These are phyloP conservation scores for Halophytophthora polymorphica DNA, from an alignment of 352 stramenopile species.

Conservation along the genomic window DNA sequence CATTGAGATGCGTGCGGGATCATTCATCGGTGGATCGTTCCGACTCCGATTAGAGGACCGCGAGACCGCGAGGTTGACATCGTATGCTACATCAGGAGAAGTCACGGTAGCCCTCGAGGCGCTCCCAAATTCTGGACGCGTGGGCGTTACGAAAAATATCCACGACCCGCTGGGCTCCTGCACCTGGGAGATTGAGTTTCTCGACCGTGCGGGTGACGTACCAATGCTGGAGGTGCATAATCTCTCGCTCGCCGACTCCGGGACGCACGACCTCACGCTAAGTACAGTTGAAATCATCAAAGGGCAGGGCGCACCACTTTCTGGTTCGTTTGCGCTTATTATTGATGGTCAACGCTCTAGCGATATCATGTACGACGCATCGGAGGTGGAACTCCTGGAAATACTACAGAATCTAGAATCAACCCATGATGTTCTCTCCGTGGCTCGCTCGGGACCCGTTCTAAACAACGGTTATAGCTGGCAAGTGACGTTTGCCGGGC, in stretches of 20 bases:
- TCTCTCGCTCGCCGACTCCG: slow-evolving; percentile 43
- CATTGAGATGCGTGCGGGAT: slow-evolving; percentile 31
- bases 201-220: slow-evolving; percentile 47
- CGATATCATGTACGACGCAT: slow-evolving; percentile 38
- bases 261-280: slow-evolving; percentile 38
- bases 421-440: slow-evolving; percentile 6
- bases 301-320: slow-evolving; percentile 35
- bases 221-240: slow-evolving; percentile 40
- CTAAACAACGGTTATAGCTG: slow-evolving; percentile 50
- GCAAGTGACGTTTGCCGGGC: slow-evolving; percentile 33
- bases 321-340: slow-evolving; percentile 39
- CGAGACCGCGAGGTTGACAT: slow-evolving; percentile 35
- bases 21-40: slow-evolving; percentile 54
- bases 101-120: slow-evolving; percentile 44
- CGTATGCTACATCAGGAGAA: slow-evolving; percentile 46
- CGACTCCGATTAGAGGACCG: slow-evolving; percentile 30
- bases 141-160: slow-evolving; percentile 31
- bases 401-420: slow-evolving; percentile 15
- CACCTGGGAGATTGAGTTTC: slow-evolving; percentile 62
- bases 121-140: slow-evolving; percentile 34
- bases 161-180: slow-evolving; percentile 35
- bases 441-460: slow-evolving; percentile 30
- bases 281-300: slow-evolving; percentile 41
- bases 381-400: slow-evolving; percentile 18
- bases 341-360: slow-evolving; percentile 28